Evolutionary conservation across 2,329 filamentous ascomycete species (phyloP).

Genomic region (Hypoxylon sp.): DNA sequence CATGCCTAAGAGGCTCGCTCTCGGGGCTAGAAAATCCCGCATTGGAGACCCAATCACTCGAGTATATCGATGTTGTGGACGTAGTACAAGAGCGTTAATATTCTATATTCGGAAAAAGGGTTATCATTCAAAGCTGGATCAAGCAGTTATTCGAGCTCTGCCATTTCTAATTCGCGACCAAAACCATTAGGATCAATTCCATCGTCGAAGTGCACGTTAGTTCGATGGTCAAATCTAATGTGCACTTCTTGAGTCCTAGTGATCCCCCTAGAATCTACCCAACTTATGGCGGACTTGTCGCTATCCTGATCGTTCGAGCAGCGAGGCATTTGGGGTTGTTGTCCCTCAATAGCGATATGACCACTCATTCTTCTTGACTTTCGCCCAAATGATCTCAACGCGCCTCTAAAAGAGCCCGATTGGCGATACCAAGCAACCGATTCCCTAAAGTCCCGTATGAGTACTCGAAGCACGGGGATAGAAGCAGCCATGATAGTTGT

Average conservation of each 20-base stretch:
- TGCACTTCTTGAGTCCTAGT: slow-evolving; percentile 27
- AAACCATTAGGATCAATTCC: slow-evolving; percentile 5
- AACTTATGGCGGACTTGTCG: slow-evolving; percentile 14
- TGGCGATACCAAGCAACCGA: slow-evolving; percentile 17
- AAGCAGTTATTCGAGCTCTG: slow-evolving; percentile 1
- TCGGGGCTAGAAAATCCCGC: too few species aligned
- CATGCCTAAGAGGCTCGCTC: too few species aligned
- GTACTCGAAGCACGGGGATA: slow-evolving; percentile 26
- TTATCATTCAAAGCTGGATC: not conserved
- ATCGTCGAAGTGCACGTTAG: slow-evolving; percentile 14
- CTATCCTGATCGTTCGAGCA: slow-evolving; percentile 10
- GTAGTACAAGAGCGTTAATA: not conserved
- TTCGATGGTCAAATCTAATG: slow-evolving; percentile 22
- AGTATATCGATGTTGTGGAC: too few species aligned
- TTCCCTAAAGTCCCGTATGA: slow-evolving; percentile 32
- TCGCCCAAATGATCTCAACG: slow-evolving; percentile 15
- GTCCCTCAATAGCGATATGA: not conserved
- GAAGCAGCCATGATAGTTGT: slow-evolving; percentile 30
- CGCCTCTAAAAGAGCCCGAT: slow-evolving; percentile 14
- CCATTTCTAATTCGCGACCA: slow-evolving; percentile 3
- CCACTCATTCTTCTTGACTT: slow-evolving; percentile 13
- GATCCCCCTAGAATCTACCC: slow-evolving; percentile 13
- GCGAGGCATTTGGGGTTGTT: not conserved
- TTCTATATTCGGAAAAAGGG: not conserved
- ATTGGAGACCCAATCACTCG: too few species aligned